Conservation (phyloP, 1,284 basidiomycete genomes). For the Ustilago tritici region DNA sequence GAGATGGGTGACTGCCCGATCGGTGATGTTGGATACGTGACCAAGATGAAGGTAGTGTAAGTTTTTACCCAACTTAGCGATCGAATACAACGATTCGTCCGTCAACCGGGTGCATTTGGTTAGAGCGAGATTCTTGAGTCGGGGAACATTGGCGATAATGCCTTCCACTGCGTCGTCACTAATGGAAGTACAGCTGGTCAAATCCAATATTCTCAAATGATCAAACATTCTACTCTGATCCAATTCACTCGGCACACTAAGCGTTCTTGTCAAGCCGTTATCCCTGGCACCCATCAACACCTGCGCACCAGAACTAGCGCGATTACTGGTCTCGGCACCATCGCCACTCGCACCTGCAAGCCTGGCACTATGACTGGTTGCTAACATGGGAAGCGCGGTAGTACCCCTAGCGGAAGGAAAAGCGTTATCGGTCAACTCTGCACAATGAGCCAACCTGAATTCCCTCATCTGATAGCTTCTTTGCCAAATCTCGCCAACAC, state of each 20-base stretch:
- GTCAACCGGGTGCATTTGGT: conserved; percentile 90
- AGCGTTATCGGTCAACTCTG: conserved; percentile 82
- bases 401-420: conserved; percentile 77
- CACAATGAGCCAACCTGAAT: conserved; percentile 85
- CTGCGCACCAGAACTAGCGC: conserved; percentile 42
- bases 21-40: conserved; percentile 87
- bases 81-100: conserved; percentile 84
- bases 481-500: conserved; percentile 86
- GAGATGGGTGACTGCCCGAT: conserved; percentile 84
- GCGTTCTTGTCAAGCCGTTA: conserved; percentile 20
- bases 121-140: conserved; percentile 89
- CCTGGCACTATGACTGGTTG: conserved; percentile 30
- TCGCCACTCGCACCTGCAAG: conserved; percentile 25
- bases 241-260: conserved; percentile 22
- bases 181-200: conserved; percentile 84
- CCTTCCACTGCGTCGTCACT: conserved; percentile 92
- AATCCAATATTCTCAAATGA: conserved; percentile 66
- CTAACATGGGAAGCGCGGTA: conserved; percentile 44
- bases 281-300: conserved; percentile 4
- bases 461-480: conserved; percentile 87
- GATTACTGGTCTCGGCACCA: conserved; percentile 50
- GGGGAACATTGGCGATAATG: conserved; percentile 86
- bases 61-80: conserved; percentile 88
- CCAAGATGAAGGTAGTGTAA: conserved; percentile 96
- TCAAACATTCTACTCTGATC: conserved; percentile 60